Base-by-base conservation (phyloP, 2,329 filamentous ascomycete species). In the Davidsoniella australis region DNA sequence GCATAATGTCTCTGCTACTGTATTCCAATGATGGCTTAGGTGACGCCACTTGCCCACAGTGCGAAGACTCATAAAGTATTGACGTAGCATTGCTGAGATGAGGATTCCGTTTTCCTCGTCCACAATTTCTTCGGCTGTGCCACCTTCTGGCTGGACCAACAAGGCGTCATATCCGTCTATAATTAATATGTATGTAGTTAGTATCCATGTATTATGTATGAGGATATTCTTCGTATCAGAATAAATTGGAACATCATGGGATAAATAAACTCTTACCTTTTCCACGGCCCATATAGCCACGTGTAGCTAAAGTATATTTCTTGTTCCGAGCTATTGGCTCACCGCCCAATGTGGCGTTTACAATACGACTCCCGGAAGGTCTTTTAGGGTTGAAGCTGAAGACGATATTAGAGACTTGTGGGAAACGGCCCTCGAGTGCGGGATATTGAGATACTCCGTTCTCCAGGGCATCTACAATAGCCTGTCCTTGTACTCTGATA, bases 61-160 rank as follows among this genome's bases (percentile, higher is more conserved):
- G 50, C 85, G 84, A 41, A 94, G 70, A 5, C 80, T 83, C 73
- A 94, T 82, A 64, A 94, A 94, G 63, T 94, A 94, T 61, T 94
- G 87, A 10, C 87, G 77, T 17, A 95, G 70, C 61, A 95, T 80
- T 59, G 83, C 85, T 45, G 82, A 87, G 57, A 94, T 85, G 50
- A 94, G 70, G 14, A 93, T 79, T 3, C 87, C 88, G 56, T 84
- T 88, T 60, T 95, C 87, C 58, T 94, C 86, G 26, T 78, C 79
- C 4, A 94, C 80, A 14, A 94, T 66, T 59, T 88, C 84, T 56
- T 86, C 78, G 1, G 80, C 82, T 3, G 73, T 66, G 14, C 86
- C 86, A 23, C 87, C 87, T 61, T 85, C 81, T 2, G 79, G 75
- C 56, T 82, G 66, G 29, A 85, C 76, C n/a, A 89, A 72, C 1